A percentile compares a stretch with the other conserved stretches of the same genome.
Evolutionary conservation across 2,329 filamentous ascomycete genomes (phyloP).

Genomic region (Xylaria sp.): DNA sequence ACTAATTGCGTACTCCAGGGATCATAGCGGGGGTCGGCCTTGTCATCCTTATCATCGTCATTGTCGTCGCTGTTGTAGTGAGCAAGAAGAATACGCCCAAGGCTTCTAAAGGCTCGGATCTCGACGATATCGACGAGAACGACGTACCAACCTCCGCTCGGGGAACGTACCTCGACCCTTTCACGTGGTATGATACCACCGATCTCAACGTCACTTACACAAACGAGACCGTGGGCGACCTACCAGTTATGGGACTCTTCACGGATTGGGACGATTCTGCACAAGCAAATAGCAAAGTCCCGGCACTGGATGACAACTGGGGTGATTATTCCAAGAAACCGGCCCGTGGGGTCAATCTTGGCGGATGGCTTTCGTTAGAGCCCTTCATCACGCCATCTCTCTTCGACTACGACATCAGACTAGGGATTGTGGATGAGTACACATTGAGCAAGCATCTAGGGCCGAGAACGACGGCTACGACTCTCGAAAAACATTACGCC

Average conservation of each 20-base stretch:
- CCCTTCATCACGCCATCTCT: constrained; percentile 95
- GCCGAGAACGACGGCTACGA: constrained; percentile 62
- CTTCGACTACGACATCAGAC: constrained; percentile 69
- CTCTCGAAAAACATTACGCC: constrained; percentile 90
- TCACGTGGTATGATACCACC: constrained; percentile 85
- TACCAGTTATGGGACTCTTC: constrained; percentile 91
- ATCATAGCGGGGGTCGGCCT: constrained; percentile 61
- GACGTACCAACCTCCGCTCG: constrained; percentile 69
- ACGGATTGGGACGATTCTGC: constrained; percentile 84
- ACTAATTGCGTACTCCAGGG: constrained; percentile 49
- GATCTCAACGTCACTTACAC: constrained; percentile 98
- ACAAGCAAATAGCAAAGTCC: constrained; percentile 78
- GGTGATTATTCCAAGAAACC: constrained; percentile 77
- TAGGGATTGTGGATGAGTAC: constrained; percentile 85
- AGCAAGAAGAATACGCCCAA: constrained; percentile 63
- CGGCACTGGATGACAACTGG: constrained; percentile 76
- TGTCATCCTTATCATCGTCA: constrained; percentile 68
- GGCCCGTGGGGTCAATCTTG: constrained; percentile 88
- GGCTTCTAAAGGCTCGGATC: constrained; percentile 48
- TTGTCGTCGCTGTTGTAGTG: constrained; percentile 69
- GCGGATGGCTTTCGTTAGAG: constrained; percentile 92
- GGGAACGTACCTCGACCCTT: constrained; percentile 84
- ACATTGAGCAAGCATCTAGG: constrained; percentile 78
- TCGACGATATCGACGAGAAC: constrained; percentile 59
- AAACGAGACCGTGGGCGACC: constrained; percentile 77